Evolutionary conservation across 441 rosid species (phyloP).

Genomic region (Sinapis alba): DNA sequence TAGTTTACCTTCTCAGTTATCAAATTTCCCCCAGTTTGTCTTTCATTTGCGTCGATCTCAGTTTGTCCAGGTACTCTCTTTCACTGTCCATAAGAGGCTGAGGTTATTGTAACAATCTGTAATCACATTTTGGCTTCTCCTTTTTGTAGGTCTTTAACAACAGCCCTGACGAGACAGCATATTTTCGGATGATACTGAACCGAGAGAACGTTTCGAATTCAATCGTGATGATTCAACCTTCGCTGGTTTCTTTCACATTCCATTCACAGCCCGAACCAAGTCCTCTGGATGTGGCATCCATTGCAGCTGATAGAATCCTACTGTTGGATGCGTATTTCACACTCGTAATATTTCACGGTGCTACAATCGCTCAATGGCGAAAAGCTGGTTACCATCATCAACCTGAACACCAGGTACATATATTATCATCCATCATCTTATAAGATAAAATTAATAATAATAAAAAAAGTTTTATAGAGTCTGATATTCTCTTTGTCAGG

Average conservation of each 20-base stretch:
- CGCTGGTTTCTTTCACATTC: slow-evolving; percentile 88
- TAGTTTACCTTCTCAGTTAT: slow-evolving; percentile 76
- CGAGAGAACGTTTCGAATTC: slow-evolving; percentile 90
- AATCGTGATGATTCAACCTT: slow-evolving; percentile 95
- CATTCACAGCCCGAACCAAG: slow-evolving; percentile 86
- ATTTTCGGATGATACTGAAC: slow-evolving; percentile 85
- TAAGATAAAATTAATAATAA: neutral
- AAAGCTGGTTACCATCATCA: slow-evolving; percentile 90
- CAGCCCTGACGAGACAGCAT: slow-evolving; percentile 98
- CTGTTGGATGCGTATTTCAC: slow-evolving; percentile 88
- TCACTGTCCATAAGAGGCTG: neutral
- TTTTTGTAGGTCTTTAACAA: slow-evolving; percentile 76
- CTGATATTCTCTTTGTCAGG: slow-evolving; percentile 44
- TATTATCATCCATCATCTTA: slow-evolving; percentile 30
- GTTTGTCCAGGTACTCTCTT: slow-evolving; percentile 79
- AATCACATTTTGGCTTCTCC: slow-evolving; percentile 21
- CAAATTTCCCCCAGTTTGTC: slow-evolving; percentile 86
- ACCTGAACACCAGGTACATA: slow-evolving; percentile 84
- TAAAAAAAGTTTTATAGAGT: neutral
- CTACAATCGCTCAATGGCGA: slow-evolving; percentile 94
- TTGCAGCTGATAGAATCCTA: slow-evolving; percentile 86
- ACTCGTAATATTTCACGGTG: slow-evolving; percentile 88
- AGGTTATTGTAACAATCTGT: neutral
- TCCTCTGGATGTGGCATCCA: slow-evolving; percentile 86
- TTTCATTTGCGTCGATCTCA: slow-evolving; percentile 96